Evolutionary conservation across 2,329 filamentous ascomycete species (phyloP).

Genomic region (Kalmusia sp.): DNA sequence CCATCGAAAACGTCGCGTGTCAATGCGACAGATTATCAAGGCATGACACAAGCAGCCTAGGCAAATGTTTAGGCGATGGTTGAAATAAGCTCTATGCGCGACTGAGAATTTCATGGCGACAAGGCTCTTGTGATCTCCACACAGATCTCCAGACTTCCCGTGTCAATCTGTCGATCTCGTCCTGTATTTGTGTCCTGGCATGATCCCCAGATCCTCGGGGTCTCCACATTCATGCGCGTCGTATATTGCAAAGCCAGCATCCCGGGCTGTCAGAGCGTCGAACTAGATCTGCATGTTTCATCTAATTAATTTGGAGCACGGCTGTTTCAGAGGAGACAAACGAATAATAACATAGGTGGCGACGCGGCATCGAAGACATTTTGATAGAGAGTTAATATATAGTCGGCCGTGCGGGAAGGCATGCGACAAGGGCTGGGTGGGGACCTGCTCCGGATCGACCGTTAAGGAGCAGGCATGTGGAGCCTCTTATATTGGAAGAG

Average conservation of each 20-base stretch:
- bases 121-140: background rate
- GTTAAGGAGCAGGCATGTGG: slow-evolving; percentile 14
- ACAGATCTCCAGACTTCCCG: background rate
- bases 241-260: background rate
- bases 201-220: background rate
- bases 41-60: background rate
- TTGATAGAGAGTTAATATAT: slow-evolving; percentile 13
- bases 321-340: no score
- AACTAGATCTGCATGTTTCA: background rate
- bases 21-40: background rate
- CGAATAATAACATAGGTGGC: background rate
- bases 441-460: slow-evolving; percentile 13
- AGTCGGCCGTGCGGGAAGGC: background rate
- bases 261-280: background rate
- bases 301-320: background rate
- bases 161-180: background rate
- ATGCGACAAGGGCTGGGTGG: slow-evolving; percentile 16
- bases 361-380: background rate
- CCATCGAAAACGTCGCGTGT: no score
- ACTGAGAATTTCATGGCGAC: slow-evolving; percentile 6
- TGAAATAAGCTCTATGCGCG: slow-evolving; percentile 12
- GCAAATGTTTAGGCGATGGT: slow-evolving; percentile 1
- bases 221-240: slow-evolving; percentile 2
- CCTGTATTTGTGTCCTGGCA: background rate
- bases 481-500: slow-evolving; percentile 19